These are phyloP conservation scores for Daldinia sp. DNA, from an alignment of 2,329 filamentous ascomycete genomes.

Conservation along the genomic window DNA sequence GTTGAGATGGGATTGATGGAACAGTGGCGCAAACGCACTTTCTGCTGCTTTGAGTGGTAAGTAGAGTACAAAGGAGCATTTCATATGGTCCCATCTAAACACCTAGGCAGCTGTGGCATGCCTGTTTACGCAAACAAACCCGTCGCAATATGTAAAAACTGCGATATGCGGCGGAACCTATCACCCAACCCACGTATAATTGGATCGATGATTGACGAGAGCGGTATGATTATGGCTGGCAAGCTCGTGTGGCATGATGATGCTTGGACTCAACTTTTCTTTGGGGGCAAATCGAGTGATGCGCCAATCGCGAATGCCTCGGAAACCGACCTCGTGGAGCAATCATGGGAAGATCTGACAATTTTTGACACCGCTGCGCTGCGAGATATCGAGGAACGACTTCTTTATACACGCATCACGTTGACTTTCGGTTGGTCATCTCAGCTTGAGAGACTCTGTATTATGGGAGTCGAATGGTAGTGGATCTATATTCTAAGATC, in stretches of 20 bases:
- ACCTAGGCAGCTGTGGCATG: slow-evolving; percentile 61
- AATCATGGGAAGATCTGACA: slow-evolving; percentile 57
- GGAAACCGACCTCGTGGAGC: slow-evolving; percentile 58
- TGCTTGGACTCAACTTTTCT: slow-evolving; percentile 62
- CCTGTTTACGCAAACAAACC: slow-evolving; percentile 65
- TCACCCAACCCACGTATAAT: slow-evolving; percentile 57
- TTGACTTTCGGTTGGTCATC: slow-evolving; percentile 67
- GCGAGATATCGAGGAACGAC: slow-evolving; percentile 62
- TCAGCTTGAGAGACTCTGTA: slow-evolving; percentile 54
- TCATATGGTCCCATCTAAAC: neutral
- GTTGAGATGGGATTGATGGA: slow-evolving; percentile 50
- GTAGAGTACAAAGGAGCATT: slow-evolving; percentile 31
- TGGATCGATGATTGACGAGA: slow-evolving; percentile 64
- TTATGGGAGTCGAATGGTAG: slow-evolving; percentile 58
- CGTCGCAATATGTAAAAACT: slow-evolving; percentile 55
- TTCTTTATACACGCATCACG: slow-evolving; percentile 65
- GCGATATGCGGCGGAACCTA: slow-evolving; percentile 49
- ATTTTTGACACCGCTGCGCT: slow-evolving; percentile 55
- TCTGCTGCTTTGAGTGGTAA: slow-evolving; percentile 59
- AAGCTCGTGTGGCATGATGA: slow-evolving; percentile 66
- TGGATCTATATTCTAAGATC: neutral
- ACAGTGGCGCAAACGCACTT: slow-evolving; percentile 50
- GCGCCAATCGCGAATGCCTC: neutral
- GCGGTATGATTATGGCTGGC: slow-evolving; percentile 61
- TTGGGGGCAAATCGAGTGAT: slow-evolving; percentile 33